These are phyloP conservation scores for Scortechinia acanthostroma DNA, from an alignment of 2,329 filamentous ascomycete species.

Conservation along the genomic window DNA sequence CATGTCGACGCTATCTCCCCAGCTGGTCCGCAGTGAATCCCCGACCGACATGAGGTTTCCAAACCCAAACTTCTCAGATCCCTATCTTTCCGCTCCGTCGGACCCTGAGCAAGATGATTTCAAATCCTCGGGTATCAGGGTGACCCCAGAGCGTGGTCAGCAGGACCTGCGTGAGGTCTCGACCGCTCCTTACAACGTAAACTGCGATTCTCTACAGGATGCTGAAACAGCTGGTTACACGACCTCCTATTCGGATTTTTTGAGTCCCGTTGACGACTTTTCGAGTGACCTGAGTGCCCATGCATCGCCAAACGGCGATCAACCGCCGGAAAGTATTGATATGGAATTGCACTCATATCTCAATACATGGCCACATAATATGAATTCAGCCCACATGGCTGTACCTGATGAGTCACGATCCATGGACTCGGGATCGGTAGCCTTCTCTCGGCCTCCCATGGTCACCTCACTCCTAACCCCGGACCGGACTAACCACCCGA, in stretches of 20 bases:
- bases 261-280: neutral
- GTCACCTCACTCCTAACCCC: conserved; percentile 17
- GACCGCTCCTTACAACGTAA: neutral
- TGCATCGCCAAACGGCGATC: neutral
- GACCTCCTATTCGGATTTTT: neutral
- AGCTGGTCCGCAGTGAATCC: conserved; percentile 10
- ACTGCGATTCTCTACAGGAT: no score
- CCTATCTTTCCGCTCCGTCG: conserved; percentile 24
- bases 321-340: neutral
- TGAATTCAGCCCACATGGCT: no score
- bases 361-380: neutral
- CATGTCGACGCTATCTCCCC: no score
- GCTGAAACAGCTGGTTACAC: no score
- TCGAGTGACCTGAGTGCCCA: neutral
- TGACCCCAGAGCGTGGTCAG: conserved; percentile 4
- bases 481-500: conserved; percentile 17
- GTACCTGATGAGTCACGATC: neutral
- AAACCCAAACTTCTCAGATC: conserved; percentile 20
- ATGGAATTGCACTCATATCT: no score
- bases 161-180: neutral
- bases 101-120: conserved; percentile 25
- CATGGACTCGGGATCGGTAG: neutral
- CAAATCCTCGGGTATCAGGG: conserved; percentile 17
- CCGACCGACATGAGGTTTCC: conserved; percentile 16
- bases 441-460: neutral